Conservation (phyloP, 1,284 basidiomycete species). For the Wallemia hederae region DNA sequence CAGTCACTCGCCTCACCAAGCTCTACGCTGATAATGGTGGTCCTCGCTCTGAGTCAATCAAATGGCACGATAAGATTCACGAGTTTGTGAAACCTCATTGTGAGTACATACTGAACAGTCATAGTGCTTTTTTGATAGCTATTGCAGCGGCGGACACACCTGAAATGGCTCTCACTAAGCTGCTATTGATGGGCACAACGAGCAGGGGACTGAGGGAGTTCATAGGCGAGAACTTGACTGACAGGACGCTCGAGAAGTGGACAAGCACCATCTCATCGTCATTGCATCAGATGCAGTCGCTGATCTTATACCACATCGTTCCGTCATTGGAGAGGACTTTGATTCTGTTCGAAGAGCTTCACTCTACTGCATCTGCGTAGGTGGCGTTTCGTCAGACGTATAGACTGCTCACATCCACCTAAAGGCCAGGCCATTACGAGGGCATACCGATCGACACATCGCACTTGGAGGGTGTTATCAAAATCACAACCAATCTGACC, state of each 20-base stretch:
- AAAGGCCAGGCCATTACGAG: not conserved
- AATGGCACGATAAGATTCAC: not conserved
- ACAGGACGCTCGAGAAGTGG: not conserved
- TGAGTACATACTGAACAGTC: not conserved
- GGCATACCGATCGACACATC: not conserved
- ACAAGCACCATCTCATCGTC: not conserved
- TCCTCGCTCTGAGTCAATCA: not conserved
- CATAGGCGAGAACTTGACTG: not conserved
- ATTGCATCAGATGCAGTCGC: not conserved
- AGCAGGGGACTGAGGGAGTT: not conserved
- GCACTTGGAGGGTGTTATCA: not conserved
- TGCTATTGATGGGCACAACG: not conserved
- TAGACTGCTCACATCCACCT: not conserved
- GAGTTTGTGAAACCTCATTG: not conserved
- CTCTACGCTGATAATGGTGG: not conserved
- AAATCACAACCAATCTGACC: not conserved
- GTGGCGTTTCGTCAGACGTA: not conserved
- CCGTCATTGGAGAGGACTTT: not conserved
- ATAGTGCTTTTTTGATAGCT: not conserved
- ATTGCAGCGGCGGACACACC: not conserved
- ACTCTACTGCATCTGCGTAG: not conserved
- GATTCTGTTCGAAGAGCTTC: not conserved
- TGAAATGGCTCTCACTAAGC: not conserved
- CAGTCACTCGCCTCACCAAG: not conserved
- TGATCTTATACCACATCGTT: not conserved